A percentile compares a stretch with the other conserved stretches of the same genome.
These are phyloP conservation scores for Penicillium lagena DNA, from an alignment of 495 filamentous ascomycete species.

Conservation along the genomic window DNA sequence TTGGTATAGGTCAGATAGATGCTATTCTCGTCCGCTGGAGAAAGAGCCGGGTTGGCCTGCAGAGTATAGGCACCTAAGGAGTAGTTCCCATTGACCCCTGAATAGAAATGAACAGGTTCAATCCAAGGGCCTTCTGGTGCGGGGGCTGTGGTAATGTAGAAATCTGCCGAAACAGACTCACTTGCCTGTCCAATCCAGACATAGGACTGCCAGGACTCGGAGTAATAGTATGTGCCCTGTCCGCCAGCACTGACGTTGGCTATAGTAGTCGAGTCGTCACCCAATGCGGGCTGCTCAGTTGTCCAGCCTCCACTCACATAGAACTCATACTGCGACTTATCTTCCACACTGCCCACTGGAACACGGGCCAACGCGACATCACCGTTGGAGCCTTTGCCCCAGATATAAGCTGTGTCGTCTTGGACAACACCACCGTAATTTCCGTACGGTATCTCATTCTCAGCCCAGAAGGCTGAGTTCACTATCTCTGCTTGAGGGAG, in stretches of 20 bases:
- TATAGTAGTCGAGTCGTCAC: conserved; percentile 10
- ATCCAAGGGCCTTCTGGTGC: conserved; percentile 23
- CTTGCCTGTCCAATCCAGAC: conserved; percentile 25
- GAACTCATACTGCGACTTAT: conserved; percentile 17
- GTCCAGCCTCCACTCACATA: conserved; percentile 18
- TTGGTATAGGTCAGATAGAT: conserved; percentile 24
- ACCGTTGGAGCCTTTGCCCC: conserved; percentile 10
- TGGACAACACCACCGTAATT: conserved; percentile 20
- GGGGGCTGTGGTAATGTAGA: conserved; percentile 25
- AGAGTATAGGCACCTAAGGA: conserved; percentile 13
- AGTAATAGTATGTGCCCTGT: conserved; percentile 28
- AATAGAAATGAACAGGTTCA: conserved; percentile 15
- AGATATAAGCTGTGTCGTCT: conserved; percentile 20
- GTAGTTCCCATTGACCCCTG: conserved; percentile 9
- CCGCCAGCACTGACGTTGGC: conserved; percentile 18
- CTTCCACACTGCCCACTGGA: conserved; percentile 11
- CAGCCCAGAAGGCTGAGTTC: conserved; percentile 16
- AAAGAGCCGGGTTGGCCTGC: conserved; percentile 19
- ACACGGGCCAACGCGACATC: conserved; percentile 19
- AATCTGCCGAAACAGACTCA: conserved; percentile 15
- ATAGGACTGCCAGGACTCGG: conserved; percentile 13
- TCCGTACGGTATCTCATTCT: conserved; percentile 18
- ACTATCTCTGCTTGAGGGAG: conserved; percentile 14
- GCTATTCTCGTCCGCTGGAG: conserved; percentile 9
- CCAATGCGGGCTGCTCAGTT: conserved; percentile 6